Conservation (phyloP, 2,329 filamentous ascomycete genomes). For the Phoma sp. region DNA sequence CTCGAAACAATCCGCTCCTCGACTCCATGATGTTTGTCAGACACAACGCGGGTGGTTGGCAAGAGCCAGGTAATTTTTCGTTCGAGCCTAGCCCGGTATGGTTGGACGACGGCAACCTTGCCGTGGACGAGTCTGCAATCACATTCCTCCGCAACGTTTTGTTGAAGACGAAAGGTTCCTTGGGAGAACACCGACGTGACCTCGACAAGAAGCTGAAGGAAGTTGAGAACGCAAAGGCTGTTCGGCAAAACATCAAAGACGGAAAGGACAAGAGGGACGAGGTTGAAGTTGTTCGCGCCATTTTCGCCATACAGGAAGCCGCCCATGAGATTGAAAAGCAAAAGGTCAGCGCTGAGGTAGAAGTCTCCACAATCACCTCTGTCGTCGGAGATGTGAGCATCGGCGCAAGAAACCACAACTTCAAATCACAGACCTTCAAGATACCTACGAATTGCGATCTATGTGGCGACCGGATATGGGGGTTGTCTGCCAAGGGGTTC, state of each 20-base stretch:
- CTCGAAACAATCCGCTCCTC: slow-evolving; percentile 83
- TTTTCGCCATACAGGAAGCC: slow-evolving; percentile 83
- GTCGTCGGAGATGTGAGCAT: slow-evolving; percentile 91
- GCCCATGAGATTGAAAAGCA: slow-evolving; percentile 84
- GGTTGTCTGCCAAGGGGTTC: slow-evolving; percentile 92
- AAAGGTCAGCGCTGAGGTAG: slow-evolving; percentile 86
- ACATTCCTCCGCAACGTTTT: slow-evolving; percentile 91
- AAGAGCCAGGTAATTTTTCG: slow-evolving; percentile 80
- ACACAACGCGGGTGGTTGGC: slow-evolving; percentile 83
- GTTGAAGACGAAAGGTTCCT: slow-evolving; percentile 83
- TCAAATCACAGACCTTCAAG: slow-evolving; percentile 99
- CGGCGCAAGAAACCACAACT: slow-evolving; percentile 93
- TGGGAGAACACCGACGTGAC: slow-evolving; percentile 80
- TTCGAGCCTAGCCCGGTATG: slow-evolving; percentile 97
- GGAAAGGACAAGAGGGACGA: slow-evolving; percentile 90
- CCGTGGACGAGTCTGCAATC: slow-evolving; percentile 85
- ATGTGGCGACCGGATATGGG: slow-evolving; percentile 97
- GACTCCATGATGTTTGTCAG: slow-evolving; percentile 98
- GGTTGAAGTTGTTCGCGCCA: slow-evolving; percentile 79
- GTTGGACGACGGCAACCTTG: slow-evolving; percentile 90
- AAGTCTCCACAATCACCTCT: slow-evolving; percentile 89
- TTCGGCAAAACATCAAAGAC: slow-evolving; percentile 77
- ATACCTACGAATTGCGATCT: slow-evolving; percentile 98
- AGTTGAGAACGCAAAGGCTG: slow-evolving; percentile 75
- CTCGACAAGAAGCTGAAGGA: slow-evolving; percentile 86